phyloP scores from a whole-genome alignment of 345 rosid genomes.

The Microthlaspi erraticum region DNA sequence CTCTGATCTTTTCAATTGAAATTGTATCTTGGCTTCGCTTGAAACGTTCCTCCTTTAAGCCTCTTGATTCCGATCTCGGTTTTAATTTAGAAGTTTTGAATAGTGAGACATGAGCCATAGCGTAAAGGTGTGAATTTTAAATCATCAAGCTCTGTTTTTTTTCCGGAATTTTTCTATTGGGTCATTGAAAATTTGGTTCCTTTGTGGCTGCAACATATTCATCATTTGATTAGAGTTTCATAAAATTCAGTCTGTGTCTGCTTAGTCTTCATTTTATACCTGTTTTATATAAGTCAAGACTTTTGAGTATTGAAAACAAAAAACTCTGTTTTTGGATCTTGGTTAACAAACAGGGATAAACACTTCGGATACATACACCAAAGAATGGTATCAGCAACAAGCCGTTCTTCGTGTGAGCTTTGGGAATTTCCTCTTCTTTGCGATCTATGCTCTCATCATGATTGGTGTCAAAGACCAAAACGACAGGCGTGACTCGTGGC shows the following conservation, averaged over 20 bases:
- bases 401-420: slow-evolving; percentile 97
- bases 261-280: too few species aligned
- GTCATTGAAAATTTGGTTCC: slow-evolving; percentile 20
- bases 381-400: slow-evolving; percentile 87
- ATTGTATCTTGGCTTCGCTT: too few species aligned
- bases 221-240: neutral
- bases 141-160: neutral
- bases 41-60: neutral
- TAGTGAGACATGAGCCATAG: neutral
- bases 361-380: slow-evolving; percentile 59
- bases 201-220: slow-evolving; percentile 24
- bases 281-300: too few species aligned
- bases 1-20: slow-evolving; percentile 3
- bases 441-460: slow-evolving; percentile 75
- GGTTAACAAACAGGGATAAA: slow-evolving; percentile 72
- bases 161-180: slow-evolving; percentile 9
- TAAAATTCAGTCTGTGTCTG: neutral
- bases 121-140: neutral
- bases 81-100: neutral
- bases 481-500: slow-evolving; percentile 90
- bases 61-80: neutral
- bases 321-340: slow-evolving; percentile 13
- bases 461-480: slow-evolving; percentile 94
- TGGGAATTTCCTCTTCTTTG: slow-evolving; percentile 87
- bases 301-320: too few species aligned